Conservation (phyloP, 352 stramenopile genomes). For the Phytophthora rubi region DNA sequence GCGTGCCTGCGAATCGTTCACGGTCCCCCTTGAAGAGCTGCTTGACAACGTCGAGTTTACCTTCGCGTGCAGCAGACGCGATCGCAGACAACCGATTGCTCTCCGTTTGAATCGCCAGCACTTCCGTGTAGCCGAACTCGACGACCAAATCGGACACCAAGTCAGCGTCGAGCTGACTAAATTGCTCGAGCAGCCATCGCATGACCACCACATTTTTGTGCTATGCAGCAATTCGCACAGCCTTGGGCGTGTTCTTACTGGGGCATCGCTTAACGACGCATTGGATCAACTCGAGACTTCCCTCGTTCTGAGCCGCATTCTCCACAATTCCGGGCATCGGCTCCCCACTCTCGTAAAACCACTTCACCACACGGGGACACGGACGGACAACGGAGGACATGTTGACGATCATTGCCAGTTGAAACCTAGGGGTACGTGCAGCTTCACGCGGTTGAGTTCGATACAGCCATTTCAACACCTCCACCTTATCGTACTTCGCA, state of each 20-base stretch:
- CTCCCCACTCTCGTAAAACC: background rate
- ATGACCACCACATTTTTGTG: no score
- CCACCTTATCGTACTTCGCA: background rate
- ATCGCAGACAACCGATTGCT: no score
- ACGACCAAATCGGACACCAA: no score
- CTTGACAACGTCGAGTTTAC: no score
- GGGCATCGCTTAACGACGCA: background rate
- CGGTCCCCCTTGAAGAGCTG: no score
- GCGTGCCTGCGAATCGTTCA: no score
- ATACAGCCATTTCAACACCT: slow-evolving; percentile 1
- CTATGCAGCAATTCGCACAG: background rate
- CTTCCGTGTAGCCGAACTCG: no score
- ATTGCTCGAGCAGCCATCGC: no score
- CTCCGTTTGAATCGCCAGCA: no score
- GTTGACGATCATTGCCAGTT: background rate
- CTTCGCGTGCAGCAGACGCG: no score
- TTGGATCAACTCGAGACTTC: background rate
- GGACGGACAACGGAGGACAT: background rate
- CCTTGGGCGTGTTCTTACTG: slow-evolving; percentile 1
- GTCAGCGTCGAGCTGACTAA: no score
- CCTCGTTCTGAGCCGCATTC: background rate
- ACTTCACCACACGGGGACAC: background rate
- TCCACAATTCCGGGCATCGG: background rate
- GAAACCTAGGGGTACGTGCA: background rate
- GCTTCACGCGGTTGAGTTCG: background rate